Conservation (phyloP, 2,329 filamentous ascomycete genomes). For the Scedosporium apiospermum region DNA sequence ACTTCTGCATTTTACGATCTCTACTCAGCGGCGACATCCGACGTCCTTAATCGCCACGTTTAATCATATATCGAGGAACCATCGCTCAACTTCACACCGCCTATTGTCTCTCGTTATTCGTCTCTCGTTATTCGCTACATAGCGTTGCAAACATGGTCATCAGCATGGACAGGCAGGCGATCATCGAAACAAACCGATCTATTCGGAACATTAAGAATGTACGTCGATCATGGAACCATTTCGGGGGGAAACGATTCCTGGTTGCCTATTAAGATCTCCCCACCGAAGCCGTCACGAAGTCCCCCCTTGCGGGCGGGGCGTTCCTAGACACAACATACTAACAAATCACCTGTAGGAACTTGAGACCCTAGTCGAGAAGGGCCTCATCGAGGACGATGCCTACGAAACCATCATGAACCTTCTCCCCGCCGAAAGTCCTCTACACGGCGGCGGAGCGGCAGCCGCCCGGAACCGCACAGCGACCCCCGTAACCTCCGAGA, state of each 20-base stretch:
- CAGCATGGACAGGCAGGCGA: slow-evolving; percentile 41
- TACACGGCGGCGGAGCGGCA: slow-evolving; percentile 36
- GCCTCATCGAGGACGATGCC: slow-evolving; percentile 64
- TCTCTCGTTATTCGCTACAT: too few species aligned
- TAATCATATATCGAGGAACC: too few species aligned
- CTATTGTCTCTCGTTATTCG: background rate
- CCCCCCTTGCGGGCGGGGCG: too few species aligned
- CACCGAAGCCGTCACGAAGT: background rate
- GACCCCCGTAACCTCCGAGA: slow-evolving; percentile 16
- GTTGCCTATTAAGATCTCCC: background rate
- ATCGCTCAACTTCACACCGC: background rate
- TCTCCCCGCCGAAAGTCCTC: slow-evolving; percentile 62
- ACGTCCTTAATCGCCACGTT: too few species aligned
- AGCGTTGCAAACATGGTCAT: background rate
- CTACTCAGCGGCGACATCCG: background rate
- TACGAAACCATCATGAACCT: slow-evolving; percentile 66
- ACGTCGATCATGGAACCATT: slow-evolving; percentile 20
- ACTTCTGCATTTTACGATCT: background rate
- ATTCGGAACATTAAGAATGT: slow-evolving; percentile 82
- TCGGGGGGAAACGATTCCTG: background rate
- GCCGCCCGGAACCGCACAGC: slow-evolving; percentile 16
- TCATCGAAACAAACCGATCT: slow-evolving; percentile 70
- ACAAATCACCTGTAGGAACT: slow-evolving; percentile 59
- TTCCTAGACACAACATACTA: background rate
- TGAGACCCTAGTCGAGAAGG: slow-evolving; percentile 76